A percentile compares a stretch with the other conserved stretches of the same genome.
phyloP scores from a whole-genome alignment of 768 basidiomycete genomes.

The Lentinula detonsa region DNA sequence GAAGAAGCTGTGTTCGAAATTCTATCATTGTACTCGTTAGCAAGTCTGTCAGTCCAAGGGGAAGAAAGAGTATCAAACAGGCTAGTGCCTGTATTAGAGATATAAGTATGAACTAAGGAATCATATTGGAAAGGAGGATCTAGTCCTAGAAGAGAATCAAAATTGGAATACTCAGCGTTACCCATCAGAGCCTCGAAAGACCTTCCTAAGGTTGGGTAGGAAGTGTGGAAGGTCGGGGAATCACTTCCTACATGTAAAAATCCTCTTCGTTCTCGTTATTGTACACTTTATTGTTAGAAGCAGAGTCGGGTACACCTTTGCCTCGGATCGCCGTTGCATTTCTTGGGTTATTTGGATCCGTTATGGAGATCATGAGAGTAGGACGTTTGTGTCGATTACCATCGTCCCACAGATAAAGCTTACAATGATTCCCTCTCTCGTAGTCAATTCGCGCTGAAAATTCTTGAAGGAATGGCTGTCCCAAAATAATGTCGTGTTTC shows the following conservation, averaged over 20 bases:
- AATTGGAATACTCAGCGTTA: neutral
- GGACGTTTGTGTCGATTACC: neutral
- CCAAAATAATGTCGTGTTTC: conserved; percentile 11
- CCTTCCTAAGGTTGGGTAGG: conserved; percentile 6
- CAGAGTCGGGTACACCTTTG: too few species aligned
- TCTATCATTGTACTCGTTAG: too few species aligned
- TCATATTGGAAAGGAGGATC: neutral
- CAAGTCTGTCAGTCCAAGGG: conserved; percentile 4
- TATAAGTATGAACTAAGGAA: conserved; percentile 1
- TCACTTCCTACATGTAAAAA: neutral
- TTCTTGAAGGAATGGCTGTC: conserved; percentile 13
- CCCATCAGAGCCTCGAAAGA: conserved; percentile 9
- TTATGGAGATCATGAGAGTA: neutral
- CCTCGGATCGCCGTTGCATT: neutral
- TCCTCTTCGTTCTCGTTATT: neutral
- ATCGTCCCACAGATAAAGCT: conserved; percentile 1
- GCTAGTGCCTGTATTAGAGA: neutral
- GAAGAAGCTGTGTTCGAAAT: too few species aligned
- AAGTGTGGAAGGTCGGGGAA: neutral
- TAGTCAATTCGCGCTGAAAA: conserved; percentile 8
- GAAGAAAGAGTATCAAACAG: neutral
- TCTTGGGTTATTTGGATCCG: neutral
- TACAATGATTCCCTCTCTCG: neutral
- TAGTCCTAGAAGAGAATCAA: neutral
- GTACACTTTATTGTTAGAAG: too few species aligned